Base-by-base conservation (phyloP, 139 green algal genomes). In the Mesostigma viride region DNA sequence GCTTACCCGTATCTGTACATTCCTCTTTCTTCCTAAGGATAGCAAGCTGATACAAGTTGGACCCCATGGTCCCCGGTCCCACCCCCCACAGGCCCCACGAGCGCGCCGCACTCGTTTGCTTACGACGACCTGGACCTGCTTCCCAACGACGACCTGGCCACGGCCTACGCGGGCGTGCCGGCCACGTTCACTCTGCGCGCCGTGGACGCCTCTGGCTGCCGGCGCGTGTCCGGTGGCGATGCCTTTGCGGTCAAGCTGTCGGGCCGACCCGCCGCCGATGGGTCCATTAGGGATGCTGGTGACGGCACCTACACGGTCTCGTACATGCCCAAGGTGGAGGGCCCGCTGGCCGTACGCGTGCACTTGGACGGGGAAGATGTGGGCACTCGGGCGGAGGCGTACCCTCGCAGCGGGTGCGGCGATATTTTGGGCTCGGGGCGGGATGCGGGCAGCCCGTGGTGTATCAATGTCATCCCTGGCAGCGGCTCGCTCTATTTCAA, bases 131-230 rank as follows among this genome's bases (percentile, higher is more conserved):
- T 14, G 51, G 51, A 61, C 51, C 11, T 61, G 8, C 51, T 20
- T 14, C 8, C 8, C 51, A 61, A 57, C 31, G 40, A 68, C 34
- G 62, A 68, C 62, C 62, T 68, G 6, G 40, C 35, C 20, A 46
- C 62, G 35, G 32, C 35, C 62, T 58, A 30, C 62, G 62, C 35
- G 32, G 62, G 40, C 35, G 40, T 46, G 62, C n/a, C 33, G 17
- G 31, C 60, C 5, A 17, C 46, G 3, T 71, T 71, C 65, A 56
- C 31, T 17, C 48, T 71, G 17, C 65, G 34, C 5, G 3, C 65
- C 5, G 32, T 62, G 3, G 65, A 71, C 65, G 2, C 28, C 31
- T 71, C 22, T 20, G 65, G 65, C 26, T 71, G 65, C 65, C 33
- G 31, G 6, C 31, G 53, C 4, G 45, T 31, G 4, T n/a, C 20